These are phyloP conservation scores for Debaryomyces coudertii DNA, from an alignment of 1,139 yeast species.

Conservation along the genomic window DNA sequence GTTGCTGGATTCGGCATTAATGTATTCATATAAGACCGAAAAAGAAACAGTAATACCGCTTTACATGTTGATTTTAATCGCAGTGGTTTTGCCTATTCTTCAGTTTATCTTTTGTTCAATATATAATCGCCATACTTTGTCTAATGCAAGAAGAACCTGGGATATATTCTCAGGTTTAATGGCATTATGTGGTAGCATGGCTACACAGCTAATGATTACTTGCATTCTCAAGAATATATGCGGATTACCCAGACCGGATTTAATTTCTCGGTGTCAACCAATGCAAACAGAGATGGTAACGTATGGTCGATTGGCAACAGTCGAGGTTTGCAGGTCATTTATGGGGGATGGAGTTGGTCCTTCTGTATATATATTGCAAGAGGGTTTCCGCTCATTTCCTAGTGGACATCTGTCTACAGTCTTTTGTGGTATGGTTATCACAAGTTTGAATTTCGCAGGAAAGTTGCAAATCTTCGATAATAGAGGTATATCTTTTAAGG, in stretches of 20 bases:
- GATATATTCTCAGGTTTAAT: constrained; percentile 43
- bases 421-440: constrained; percentile 46
- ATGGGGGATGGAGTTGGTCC: constrained; percentile 7
- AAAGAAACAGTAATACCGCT: constrained; percentile 35
- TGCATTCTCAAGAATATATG: constrained; percentile 47
- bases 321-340: constrained; percentile 36
- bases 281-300: constrained; percentile 9
- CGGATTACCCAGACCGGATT: constrained; percentile 53
- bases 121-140: constrained; percentile 18
- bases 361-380: constrained; percentile 33
- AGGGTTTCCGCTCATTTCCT: constrained; percentile 56
- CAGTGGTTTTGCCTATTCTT: constrained; percentile 38
- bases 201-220: constrained; percentile 44
- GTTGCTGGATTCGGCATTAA: constrained; percentile 31
- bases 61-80: constrained; percentile 29
- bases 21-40: constrained; percentile 40
- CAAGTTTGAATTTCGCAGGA: constrained; percentile 41
- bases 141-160: constrained; percentile 38
- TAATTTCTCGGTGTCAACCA: constrained; percentile 47
- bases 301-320: constrained; percentile 29
- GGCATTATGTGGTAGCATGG: constrained; percentile 42
- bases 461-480: constrained; percentile 41
- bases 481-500: constrained; percentile 40
- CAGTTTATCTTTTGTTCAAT: constrained; percentile 29
- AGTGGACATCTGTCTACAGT: constrained; percentile 56